Evolutionary conservation across 495 filamentous ascomycete genomes (phyloP), one percentile per base, ranked within the genome.

Genomic region (Penicillium steckii): DNA sequence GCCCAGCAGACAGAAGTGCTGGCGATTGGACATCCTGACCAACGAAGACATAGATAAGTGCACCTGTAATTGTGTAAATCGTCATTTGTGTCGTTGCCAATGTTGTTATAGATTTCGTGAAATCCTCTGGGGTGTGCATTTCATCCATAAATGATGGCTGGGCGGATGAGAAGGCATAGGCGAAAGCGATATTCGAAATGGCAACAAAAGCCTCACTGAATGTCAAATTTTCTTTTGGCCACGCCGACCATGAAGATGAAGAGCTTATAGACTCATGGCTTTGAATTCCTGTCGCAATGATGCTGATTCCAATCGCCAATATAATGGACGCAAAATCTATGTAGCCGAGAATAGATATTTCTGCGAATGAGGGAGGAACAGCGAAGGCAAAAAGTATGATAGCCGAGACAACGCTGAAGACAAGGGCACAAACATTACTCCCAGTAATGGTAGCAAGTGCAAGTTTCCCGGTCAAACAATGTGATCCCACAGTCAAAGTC

Each of bases 391-490:
- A 75, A 21, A 81, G 75, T 2, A 90, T 67, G 37, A 82, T 66
- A 25, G 80, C 72, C 7, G 84, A 87, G 21, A 84, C 71, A 29
- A 84, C 65, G 18, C 74, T 77, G 58, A 84, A 90, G 3, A 80
- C 69, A 43, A 89, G 71, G 5, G 84, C 80, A 61, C 87, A 90
- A 0, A 72, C 59, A 9, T 67, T 77, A 60, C 85, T 74, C 9
- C 80, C 65, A 3, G 82, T 80, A 21, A 89, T 70, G 41, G 70
- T 79, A 37, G 80, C 79, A 57, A 87, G 79, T 54, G 81, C 81
- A 64, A 90, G 86, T 15, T 79, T 80, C 52, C 86, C 86, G 0
- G 83, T 85, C 30, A 89, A 68, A 53, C 87, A 77, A 60, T 90
- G 88, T 4, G 84, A 85, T 23, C 78, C 86, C 54, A 85, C 81